Evolutionary conservation across 2,329 filamentous ascomycete genomes (phyloP).

Genomic region (Diaporthe destruens): DNA sequence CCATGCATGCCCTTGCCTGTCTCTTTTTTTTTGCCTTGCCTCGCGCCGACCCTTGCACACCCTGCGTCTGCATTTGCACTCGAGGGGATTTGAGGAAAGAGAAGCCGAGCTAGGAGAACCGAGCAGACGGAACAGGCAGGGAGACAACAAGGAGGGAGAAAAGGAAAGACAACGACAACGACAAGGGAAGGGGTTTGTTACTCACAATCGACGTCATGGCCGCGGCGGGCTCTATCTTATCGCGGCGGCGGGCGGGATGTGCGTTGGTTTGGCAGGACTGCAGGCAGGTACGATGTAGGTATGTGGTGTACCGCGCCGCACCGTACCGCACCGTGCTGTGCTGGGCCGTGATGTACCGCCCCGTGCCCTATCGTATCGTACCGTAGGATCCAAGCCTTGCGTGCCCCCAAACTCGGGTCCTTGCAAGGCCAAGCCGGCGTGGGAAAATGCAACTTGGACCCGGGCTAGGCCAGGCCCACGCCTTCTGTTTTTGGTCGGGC

Average conservation of each 20-base stretch:
- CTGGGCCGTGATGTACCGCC: slow-evolving; percentile 4
- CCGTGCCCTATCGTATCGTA: slow-evolving; percentile 13
- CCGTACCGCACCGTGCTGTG: slow-evolving; percentile 16
- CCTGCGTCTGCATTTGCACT: not conserved
- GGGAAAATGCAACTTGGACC: slow-evolving; percentile 16
- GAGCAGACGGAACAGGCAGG: not conserved
- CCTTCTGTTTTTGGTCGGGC: slow-evolving; percentile 1
- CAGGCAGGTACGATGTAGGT: not conserved
- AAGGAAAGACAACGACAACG: not conserved
- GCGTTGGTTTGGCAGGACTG: slow-evolving; percentile 2
- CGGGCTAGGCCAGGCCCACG: not conserved
- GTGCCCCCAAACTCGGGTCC: slow-evolving; percentile 29
- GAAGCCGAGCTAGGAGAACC: not conserved
- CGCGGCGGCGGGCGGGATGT: slow-evolving; percentile 35
- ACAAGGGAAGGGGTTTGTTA: slow-evolving; percentile 34
- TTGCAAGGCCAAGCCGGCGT: slow-evolving; percentile 1
- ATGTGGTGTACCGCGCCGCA: slow-evolving; percentile 12
- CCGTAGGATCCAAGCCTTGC: slow-evolving; percentile 30
- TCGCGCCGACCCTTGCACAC: not conserved
- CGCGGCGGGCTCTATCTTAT: slow-evolving; percentile 40
- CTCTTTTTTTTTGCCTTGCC: not conserved
- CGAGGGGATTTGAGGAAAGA: not conserved
- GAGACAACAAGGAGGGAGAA: slow-evolving; percentile 12
- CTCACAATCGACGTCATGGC: slow-evolving; percentile 53
- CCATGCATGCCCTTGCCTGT: not conserved